Percentiles rank a stretch among this genome's conserved stretches.
Conservation (phyloP, 1,284 basidiomycete species). For the Heterobasidion parviporum region DNA sequence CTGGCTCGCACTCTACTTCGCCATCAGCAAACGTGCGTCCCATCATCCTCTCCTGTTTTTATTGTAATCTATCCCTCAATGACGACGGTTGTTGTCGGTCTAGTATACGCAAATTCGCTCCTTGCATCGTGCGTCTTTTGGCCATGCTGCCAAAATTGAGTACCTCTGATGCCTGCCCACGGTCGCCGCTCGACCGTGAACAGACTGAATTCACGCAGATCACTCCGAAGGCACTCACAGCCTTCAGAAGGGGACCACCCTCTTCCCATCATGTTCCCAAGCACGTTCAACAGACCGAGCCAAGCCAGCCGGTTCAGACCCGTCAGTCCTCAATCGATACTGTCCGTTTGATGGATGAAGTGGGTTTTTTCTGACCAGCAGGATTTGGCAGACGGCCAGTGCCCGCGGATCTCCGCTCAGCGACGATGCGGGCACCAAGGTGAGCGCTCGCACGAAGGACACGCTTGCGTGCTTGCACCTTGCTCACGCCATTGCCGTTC, state of each 20-base stretch:
- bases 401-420: neutral
- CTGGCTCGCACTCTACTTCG: constrained; percentile 43
- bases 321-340: neutral
- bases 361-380: neutral
- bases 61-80: neutral
- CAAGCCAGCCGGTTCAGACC: neutral
- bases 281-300: neutral
- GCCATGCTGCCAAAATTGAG: no score
- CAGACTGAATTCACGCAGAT: constrained; percentile 11
- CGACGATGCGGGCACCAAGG: neutral
- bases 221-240: constrained; percentile 8
- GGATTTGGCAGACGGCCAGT: neutral
- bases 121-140: constrained; percentile 9
- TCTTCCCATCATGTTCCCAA: constrained; percentile 9
- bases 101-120: constrained; percentile 16
- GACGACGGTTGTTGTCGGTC: neutral
- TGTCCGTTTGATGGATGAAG: neutral
- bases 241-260: neutral
- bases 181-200: neutral
- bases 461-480: no score
- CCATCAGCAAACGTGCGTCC: constrained; percentile 39
- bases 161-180: neutral
- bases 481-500: neutral
- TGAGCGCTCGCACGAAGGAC: neutral
- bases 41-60: neutral